Conservation (phyloP, 495 filamentous ascomycete genomes). For the Elasticomyces elasticus region DNA sequence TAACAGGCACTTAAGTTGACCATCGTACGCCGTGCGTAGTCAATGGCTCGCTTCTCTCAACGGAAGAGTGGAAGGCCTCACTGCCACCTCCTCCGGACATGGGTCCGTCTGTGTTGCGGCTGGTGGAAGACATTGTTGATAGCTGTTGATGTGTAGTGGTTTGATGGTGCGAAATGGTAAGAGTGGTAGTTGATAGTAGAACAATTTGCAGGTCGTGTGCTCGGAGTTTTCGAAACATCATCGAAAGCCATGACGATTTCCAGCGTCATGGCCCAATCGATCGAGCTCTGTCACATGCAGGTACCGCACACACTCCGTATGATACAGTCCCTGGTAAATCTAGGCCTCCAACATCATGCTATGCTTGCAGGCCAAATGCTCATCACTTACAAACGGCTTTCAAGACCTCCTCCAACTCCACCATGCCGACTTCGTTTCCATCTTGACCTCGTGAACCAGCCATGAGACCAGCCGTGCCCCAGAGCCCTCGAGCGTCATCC, state of each 20-base stretch:
- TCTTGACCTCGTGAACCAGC: conserved; percentile 9
- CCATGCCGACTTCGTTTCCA: neutral
- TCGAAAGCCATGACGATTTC: neutral
- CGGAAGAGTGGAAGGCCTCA: conserved; percentile 45
- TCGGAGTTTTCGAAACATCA: neutral
- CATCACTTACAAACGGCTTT: conserved; percentile 3
- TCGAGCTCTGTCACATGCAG: too few species aligned
- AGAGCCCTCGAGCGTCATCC: conserved; percentile 15
- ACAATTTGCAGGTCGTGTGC: neutral
- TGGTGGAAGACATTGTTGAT: conserved; percentile 42
- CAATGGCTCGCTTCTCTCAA: conserved; percentile 42
- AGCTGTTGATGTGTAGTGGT: neutral
- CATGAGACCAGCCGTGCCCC: conserved; percentile 19
- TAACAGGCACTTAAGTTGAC: neutral
- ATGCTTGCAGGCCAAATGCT: neutral
- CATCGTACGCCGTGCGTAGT: conserved; percentile 44
- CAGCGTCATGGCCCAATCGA: too few species aligned
- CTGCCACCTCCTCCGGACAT: conserved; percentile 28
- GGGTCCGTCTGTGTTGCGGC: conserved; percentile 43
- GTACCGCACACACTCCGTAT: too few species aligned
- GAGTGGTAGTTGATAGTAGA: neutral
- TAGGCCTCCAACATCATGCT: neutral
- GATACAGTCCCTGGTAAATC: neutral
- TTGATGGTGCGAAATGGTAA: neutral
- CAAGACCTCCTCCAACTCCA: conserved; percentile 12